Evolutionary conservation across 2,329 filamentous ascomycete species (phyloP).

Genomic region (Paraphaeosphaeria minitans): DNA sequence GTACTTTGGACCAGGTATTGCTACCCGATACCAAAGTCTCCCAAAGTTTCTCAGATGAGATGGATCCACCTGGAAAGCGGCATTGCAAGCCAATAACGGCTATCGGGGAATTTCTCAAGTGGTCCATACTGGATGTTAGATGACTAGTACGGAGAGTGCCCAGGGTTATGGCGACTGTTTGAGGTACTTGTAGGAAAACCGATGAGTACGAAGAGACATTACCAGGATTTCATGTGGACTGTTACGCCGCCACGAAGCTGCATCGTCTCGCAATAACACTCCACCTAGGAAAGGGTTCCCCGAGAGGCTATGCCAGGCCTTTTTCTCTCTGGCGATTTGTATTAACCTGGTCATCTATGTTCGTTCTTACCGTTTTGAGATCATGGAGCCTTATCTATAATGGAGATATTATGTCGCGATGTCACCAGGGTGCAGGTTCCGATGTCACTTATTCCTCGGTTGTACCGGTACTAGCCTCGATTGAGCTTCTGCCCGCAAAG

Average conservation of each 20-base stretch:
- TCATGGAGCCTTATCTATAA: background rate
- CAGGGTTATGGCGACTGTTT: background rate
- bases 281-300: background rate
- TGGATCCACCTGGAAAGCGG: constrained; percentile 1
- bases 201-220: background rate
- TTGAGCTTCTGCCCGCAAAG: background rate
- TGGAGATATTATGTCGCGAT: background rate
- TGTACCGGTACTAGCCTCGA: background rate
- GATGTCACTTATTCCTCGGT: background rate
- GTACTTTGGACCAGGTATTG: background rate
- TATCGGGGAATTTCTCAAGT: background rate
- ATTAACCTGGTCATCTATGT: background rate
- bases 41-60: background rate
- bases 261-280: background rate
- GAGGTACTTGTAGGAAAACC: background rate
- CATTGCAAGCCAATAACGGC: constrained; percentile 1
- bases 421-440: no score
- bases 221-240: background rate
- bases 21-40: background rate
- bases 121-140: background rate
- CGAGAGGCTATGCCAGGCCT: background rate
- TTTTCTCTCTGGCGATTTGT: background rate
- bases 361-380: background rate
- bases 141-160: background rate
- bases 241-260: background rate